Evolutionary conservation across 768 basidiomycete genomes (phyloP).

Genomic region (Rubroboletus satanas): DNA sequence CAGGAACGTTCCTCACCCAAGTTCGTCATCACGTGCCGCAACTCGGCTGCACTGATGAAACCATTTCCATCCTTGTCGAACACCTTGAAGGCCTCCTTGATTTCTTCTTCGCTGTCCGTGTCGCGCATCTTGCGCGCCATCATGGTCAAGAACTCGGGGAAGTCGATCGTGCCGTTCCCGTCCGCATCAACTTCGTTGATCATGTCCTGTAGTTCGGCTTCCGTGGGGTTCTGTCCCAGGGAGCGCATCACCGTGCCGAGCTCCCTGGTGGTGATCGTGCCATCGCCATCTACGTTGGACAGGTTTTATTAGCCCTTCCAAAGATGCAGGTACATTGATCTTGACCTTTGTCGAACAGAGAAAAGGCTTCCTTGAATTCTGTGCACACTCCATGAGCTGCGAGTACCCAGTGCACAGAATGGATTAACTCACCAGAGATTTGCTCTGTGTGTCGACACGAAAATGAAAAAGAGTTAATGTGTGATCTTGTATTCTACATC

Average conservation of each 20-base stretch:
- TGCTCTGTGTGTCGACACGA: slow-evolving; percentile 56
- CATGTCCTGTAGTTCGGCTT: slow-evolving; percentile 91
- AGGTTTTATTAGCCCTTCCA: neutral
- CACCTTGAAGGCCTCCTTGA: slow-evolving; percentile 94
- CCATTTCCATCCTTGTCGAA: slow-evolving; percentile 97
- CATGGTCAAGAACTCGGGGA: slow-evolving; percentile 78
- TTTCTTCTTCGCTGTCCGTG: slow-evolving; percentile 90
- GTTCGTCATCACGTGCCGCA: slow-evolving; percentile 89
- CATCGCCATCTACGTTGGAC: slow-evolving; percentile 68
- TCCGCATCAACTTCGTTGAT: slow-evolving; percentile 93
- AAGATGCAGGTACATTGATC: neutral
- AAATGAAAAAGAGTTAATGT: neutral
- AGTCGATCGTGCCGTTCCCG: slow-evolving; percentile 86
- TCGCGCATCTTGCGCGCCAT: slow-evolving; percentile 89
- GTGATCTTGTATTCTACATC: neutral
- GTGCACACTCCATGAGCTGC: slow-evolving; percentile 8
- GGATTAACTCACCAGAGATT: slow-evolving; percentile 67
- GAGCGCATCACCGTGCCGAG: slow-evolving; percentile 94
- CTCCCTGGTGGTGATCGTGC: slow-evolving; percentile 87
- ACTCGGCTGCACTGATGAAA: slow-evolving; percentile 79
- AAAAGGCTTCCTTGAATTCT: slow-evolving; percentile 99
- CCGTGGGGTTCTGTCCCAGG: slow-evolving; percentile 88
- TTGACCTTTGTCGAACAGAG: slow-evolving; percentile 91
- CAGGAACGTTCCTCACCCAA: slow-evolving; percentile 50
- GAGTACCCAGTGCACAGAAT: neutral